Base-by-base conservation (phyloP, 2,329 filamentous ascomycete genomes). In the Colletotrichum karsti region DNA sequence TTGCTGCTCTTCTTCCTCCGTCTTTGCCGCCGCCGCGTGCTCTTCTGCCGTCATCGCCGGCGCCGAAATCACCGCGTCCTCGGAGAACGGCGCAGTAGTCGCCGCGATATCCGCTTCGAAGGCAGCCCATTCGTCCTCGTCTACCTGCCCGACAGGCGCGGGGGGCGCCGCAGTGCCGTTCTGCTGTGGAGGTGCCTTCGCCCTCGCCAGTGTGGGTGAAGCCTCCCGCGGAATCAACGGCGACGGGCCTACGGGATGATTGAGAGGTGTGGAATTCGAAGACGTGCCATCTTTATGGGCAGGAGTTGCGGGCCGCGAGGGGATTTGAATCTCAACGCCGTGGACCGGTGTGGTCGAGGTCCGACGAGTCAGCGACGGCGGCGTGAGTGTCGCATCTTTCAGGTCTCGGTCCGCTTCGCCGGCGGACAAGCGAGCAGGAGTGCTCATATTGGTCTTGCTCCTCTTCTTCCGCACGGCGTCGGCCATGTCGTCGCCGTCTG, bases 41-140 rank as follows among this genome's bases (percentile, higher is more conserved):
- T 93, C 87, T 5, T 88, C 88, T 0, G 88, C 86, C 3, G 89
- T 88, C 75, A 94, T 82, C 3, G 91, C 91, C 0, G 91, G 89
- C 0, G 91, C 92, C 2, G 87, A 90, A 70, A 94, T 93, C 3
- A 90, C 88, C 7, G 88, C 90, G 65, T 87, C 84, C 44, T 79
- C 75, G 22, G 77, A 73, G 69, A 79, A 79, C 3, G 80, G 73
- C 2, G 74, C 75, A 28, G 77, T 72, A 24, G 82, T 76, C 30
- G 82, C 80, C 18, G 90, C 91, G 62, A 97, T 90, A 60, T 97
- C 93, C 3, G 92, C 92, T 77, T 97, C 92, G 76, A 97, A 97
- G 8, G 93, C 93, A 2, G 93, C 92, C 92, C 93, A 96, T 79
- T 96, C 93, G 60, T 91, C 89, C 74, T 97, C 93, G 76, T 95